Conservation (phyloP, 169 alveolate genomes). For the Eimeria zaria region DNA sequence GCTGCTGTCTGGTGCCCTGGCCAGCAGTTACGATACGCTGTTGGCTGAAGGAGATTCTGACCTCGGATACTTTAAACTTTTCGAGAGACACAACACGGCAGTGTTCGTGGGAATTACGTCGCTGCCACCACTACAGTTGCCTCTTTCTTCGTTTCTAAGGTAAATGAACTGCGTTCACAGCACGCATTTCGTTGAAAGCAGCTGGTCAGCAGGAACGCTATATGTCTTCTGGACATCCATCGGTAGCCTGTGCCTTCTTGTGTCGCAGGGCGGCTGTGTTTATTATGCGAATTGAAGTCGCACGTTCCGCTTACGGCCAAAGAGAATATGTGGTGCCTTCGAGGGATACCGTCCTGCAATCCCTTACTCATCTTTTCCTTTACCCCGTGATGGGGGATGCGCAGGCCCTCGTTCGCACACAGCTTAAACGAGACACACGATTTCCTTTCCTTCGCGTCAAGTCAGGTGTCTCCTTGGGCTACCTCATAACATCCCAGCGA, state of each 20-base stretch:
- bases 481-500: constrained; percentile 62
- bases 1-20: constrained; percentile 65
- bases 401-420: constrained; percentile 72
- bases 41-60: constrained; percentile 66
- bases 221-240: neutral
- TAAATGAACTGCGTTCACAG: neutral
- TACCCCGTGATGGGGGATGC: constrained; percentile 72
- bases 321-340: constrained; percentile 78
- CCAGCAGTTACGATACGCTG: constrained; percentile 50
- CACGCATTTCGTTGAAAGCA: neutral
- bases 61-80: constrained; percentile 66
- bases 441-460: constrained; percentile 61
- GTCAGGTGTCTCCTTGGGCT: constrained; percentile 36
- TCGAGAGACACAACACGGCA: constrained; percentile 72
- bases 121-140: constrained; percentile 63
- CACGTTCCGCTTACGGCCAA: constrained; percentile 64
- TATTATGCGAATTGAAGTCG: constrained; percentile 77
- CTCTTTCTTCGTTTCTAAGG: constrained; percentile 74
- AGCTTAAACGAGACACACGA: constrained; percentile 61
- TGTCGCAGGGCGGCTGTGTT: constrained; percentile 59
- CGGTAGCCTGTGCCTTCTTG: neutral
- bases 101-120: constrained; percentile 74
- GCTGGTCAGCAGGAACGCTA: neutral
- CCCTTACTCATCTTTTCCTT: constrained; percentile 52
- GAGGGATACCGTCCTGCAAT: constrained; percentile 57